Conservation (phyloP, 75 land plant genomes). For the Pseudotsuga menziesii region DNA sequence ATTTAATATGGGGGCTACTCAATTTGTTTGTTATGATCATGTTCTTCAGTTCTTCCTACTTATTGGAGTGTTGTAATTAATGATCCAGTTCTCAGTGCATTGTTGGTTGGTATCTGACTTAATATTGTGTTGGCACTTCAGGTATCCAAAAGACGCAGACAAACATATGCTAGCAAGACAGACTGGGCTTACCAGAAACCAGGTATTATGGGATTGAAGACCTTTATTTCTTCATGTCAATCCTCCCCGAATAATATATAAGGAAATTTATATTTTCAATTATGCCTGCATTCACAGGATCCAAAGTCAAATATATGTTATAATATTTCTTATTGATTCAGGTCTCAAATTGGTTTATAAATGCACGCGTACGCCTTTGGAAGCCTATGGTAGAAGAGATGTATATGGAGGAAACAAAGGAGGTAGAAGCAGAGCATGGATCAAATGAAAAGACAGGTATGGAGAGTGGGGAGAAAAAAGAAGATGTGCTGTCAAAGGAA, state of each 20-base stretch:
- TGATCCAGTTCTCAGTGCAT: not conserved
- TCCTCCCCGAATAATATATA: not conserved
- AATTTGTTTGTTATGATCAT: not conserved
- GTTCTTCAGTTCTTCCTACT: not conserved
- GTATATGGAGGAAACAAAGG: conserved; percentile 18
- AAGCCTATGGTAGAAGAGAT: conserved; percentile 58
- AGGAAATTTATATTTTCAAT: not conserved
- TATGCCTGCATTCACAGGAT: not conserved
- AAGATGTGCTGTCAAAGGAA: conserved; percentile 1
- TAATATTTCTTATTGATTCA: conserved; percentile 1
- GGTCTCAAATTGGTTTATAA: conserved; percentile 61
- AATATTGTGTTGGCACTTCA: conserved; percentile 5
- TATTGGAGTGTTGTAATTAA: not conserved
- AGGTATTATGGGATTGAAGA: conserved; percentile 27
- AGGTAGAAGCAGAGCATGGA: conserved; percentile 8
- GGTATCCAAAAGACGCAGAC: conserved; percentile 74
- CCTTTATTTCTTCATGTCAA: not conserved
- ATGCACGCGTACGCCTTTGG: conserved; percentile 59
- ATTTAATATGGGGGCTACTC: not conserved
- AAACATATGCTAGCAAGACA: conserved; percentile 68
- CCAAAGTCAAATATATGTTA: too few species aligned
- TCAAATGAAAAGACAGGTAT: conserved; percentile 5
- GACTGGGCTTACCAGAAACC: conserved; percentile 69
- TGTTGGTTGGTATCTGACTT: not conserved
- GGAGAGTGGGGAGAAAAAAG: conserved; percentile 8